Evolutionary conservation across 768 basidiomycete genomes (phyloP).

Genomic region (Leccinum subtestaceum): DNA sequence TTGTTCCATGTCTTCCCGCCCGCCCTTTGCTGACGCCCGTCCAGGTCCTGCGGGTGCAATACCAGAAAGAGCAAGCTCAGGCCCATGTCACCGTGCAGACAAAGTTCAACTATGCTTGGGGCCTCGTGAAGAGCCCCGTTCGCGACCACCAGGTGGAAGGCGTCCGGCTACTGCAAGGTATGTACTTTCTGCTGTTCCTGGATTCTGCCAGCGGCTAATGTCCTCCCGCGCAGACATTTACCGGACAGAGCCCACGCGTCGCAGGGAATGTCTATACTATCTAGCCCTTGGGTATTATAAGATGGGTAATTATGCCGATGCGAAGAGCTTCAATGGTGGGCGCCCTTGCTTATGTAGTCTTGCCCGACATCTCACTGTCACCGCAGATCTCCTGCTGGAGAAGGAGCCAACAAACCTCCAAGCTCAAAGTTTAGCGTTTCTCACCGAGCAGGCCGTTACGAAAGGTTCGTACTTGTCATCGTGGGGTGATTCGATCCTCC

Average conservation of each 20-base stretch:
- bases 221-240: conserved; percentile 70
- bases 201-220: conserved; percentile 4
- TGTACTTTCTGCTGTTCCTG: conserved; percentile 8
- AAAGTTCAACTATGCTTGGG: conserved; percentile 98
- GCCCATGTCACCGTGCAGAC: conserved; percentile 90
- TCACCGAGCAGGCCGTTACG: conserved; percentile 84
- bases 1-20: neutral
- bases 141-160: conserved; percentile 89
- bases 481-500: neutral
- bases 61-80: conserved; percentile 82
- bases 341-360: neutral
- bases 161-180: conserved; percentile 87
- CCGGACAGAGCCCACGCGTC: conserved; percentile 76
- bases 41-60: conserved; percentile 83
- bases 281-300: conserved; percentile 96
- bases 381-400: conserved; percentile 74
- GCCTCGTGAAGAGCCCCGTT: conserved; percentile 86
- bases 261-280: conserved; percentile 96
- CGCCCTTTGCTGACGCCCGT: neutral
- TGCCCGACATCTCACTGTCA: conserved; percentile 1
- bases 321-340: conserved; percentile 89
- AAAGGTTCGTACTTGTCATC: conserved; percentile 51
- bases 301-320: conserved; percentile 92
- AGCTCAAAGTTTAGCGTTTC: conserved; percentile 76
- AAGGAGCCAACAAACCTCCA: conserved; percentile 95